Evolutionary conservation across 148 eudicot species (phyloP).

Genomic region (Fagopyrum tataricum): DNA sequence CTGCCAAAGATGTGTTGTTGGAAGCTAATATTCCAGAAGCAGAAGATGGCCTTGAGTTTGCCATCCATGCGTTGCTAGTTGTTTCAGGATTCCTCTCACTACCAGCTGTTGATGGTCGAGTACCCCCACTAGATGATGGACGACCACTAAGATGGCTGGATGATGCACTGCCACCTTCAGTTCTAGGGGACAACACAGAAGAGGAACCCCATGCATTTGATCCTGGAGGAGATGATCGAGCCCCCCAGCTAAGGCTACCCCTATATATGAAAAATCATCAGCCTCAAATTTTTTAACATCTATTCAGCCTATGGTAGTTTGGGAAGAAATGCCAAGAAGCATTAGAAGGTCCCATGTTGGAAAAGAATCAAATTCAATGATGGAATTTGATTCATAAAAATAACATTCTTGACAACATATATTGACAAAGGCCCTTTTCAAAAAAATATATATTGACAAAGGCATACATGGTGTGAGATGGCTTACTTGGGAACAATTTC

Average conservation of each 20-base stretch:
- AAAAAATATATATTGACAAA: neutral
- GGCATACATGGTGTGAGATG: neutral
- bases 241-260: conserved; percentile 93
- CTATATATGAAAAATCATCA: conserved; percentile 26
- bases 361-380: neutral
- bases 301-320: neutral
- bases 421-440: neutral
- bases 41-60: conserved; percentile 86
- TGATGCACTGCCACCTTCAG: conserved; percentile 63
- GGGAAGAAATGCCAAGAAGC: neutral
- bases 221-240: conserved; percentile 70
- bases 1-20: conserved; percentile 46
- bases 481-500: conserved; percentile 99
- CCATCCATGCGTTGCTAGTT: conserved; percentile 55
- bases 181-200: conserved; percentile 56
- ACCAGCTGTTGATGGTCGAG: conserved; percentile 90
- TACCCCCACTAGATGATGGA: conserved; percentile 90
- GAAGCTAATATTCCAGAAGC: conserved; percentile 74
- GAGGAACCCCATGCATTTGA: conserved; percentile 80
- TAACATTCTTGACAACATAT: neutral
- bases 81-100: conserved; percentile 70
- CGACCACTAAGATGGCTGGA: conserved; percentile 73
- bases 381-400: neutral
- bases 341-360: neutral
- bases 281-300: neutral